Base-by-base conservation (phyloP, 192 early-diverging fungal species). In the Coemansia sp. region DNA sequence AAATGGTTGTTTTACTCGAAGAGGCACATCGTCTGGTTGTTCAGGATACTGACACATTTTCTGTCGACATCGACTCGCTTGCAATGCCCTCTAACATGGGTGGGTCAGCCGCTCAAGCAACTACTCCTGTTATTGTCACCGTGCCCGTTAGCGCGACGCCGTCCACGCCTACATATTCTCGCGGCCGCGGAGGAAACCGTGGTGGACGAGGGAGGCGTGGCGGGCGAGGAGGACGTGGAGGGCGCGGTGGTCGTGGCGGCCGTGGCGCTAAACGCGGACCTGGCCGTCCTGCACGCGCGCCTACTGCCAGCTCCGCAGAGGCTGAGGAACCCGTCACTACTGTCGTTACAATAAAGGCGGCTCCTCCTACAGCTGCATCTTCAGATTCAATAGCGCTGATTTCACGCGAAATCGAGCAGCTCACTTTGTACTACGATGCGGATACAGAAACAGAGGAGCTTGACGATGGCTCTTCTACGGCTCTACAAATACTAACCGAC, bases 1-100 rank as follows among this genome's bases (percentile, higher is more conserved):
- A 66, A 25, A 67, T 77, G 68, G 59, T 77, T 5, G 38, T 77
- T 56, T 41, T 77, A 61, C 74, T 77, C 17, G 68, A 77, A 44
- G 68, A 71, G 55, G 67, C 74, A 25, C 74, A 77, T 41, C 61
- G 74, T 13, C 57, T 70, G 18, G 74, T 77, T 18, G 49, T 77
- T 43, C 54, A 58, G 19, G 48, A 19, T 27, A 24, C 50, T 8
- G 50, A 53, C 9, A 48, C 14, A 3, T 46, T 42, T 18, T 38
- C 21, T 38, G 23, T 46, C 0, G 40, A 51, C n/a, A 53, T 19
- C 15, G 3, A 39, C 51, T 34, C 34, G 34, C 34, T 13, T 25
- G 47, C 21, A 25, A 9, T 38, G 45, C 53, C 25, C n/a, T 22
- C 18, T 19, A 30, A 64, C 27, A 47, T 23, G 40, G 24, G 24